Percentiles rank a stretch among this genome's conserved stretches.
phyloP scores from a whole-genome alignment of 768 basidiomycete genomes.

The Hortiboletus campestris region DNA sequence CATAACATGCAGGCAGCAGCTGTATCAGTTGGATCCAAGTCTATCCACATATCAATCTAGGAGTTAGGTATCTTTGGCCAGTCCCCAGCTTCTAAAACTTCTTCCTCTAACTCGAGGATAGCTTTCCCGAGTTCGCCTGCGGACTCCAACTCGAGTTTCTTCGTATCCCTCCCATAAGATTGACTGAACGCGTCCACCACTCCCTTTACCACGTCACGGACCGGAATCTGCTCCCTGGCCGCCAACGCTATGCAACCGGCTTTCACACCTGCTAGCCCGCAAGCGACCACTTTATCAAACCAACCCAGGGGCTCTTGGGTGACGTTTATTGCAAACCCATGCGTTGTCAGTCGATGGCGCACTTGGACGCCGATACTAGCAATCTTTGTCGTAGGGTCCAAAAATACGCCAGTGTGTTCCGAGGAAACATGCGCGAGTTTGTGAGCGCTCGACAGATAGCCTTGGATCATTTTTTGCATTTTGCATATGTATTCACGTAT shows the following conservation, averaged over 20 bases:
- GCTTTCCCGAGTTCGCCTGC: slow-evolving; percentile 48
- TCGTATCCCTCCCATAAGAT: slow-evolving; percentile 49
- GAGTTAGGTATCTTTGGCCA: slow-evolving; percentile 35
- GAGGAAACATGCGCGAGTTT: slow-evolving; percentile 56
- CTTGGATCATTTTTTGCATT: slow-evolving; percentile 69
- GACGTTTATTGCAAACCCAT: slow-evolving; percentile 93
- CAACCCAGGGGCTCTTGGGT: slow-evolving; percentile 76
- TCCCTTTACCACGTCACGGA: slow-evolving; percentile 52
- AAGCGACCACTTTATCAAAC: slow-evolving; percentile 89
- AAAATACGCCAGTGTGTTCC: slow-evolving; percentile 89
- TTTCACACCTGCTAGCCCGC: slow-evolving; percentile 81
- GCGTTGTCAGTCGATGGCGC: slow-evolving; percentile 89
- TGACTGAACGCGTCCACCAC: slow-evolving; percentile 49
- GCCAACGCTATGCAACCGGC: slow-evolving; percentile 66
- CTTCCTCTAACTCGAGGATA: slow-evolving; percentile 47
- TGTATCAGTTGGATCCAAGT: neutral
- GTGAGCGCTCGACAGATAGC: slow-evolving; percentile 59
- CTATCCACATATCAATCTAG: neutral
- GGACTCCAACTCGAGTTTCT: slow-evolving; percentile 39
- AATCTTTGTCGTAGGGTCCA: slow-evolving; percentile 77
- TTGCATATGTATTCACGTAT: slow-evolving; percentile 83
- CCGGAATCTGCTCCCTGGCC: slow-evolving; percentile 35
- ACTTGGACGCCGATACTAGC: slow-evolving; percentile 97
- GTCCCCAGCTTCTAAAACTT: slow-evolving; percentile 39
- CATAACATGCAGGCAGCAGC: too few species aligned